Conservation (phyloP, 768 basidiomycete genomes). For the Rhodotorula toruloides region DNA sequence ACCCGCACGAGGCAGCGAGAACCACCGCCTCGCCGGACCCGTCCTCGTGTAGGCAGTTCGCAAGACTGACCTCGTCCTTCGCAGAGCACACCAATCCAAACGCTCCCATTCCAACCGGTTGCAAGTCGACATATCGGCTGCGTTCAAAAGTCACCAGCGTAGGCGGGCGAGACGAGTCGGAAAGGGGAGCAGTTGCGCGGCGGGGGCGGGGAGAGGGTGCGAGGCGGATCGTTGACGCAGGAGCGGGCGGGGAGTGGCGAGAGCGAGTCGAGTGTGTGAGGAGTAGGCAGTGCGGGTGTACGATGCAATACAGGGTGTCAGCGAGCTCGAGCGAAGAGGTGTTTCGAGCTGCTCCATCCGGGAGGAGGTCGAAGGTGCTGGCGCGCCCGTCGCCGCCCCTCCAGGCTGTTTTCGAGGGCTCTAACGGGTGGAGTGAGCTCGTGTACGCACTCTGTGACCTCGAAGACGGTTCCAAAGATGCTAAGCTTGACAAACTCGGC, state of each 20-base stretch:
- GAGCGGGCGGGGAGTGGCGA: neutral
- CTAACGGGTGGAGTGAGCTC: neutral
- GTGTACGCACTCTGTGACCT: constrained; percentile 53
- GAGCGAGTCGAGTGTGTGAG: neutral
- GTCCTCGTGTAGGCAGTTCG: neutral
- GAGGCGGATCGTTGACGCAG: no score
- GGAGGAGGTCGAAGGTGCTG: neutral
- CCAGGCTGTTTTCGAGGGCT: neutral
- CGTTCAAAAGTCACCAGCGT: neutral
- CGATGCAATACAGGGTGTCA: neutral
- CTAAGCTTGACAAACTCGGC: constrained; percentile 59
- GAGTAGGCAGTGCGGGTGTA: neutral
- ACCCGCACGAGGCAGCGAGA: neutral
- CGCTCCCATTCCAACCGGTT: constrained; percentile 98
- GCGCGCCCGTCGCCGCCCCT: neutral
- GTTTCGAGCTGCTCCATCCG: no score
- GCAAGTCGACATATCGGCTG: constrained; percentile 96
- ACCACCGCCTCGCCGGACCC: neutral
- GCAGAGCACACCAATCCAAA: constrained; percentile 80
- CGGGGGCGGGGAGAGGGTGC: no score
- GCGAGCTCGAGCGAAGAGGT: neutral
- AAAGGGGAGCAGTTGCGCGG: neutral
- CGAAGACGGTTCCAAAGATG: constrained; percentile 97
- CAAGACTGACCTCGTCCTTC: constrained; percentile 32
- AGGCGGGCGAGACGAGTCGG: neutral